Evolutionary conservation across 371 early-diverging fungal species (phyloP), one percentile per base, ranked within the genome.

Genomic region (Dichotomocladium elegans): DNA sequence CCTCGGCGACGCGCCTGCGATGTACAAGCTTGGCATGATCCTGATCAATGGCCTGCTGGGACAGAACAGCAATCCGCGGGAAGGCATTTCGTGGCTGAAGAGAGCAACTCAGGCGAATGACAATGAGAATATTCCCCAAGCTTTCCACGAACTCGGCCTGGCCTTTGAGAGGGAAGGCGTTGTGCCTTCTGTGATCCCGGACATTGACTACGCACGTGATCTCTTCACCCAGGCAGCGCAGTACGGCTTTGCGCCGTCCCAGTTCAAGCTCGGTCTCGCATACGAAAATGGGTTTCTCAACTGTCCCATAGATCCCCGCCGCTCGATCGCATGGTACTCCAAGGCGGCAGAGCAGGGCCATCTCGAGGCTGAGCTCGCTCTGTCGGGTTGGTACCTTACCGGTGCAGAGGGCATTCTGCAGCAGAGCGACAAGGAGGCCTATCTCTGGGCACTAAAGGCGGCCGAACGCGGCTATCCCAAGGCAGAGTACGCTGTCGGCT

Each of bases 281-380:
- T 96, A 95, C 73, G 97, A 99, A 70, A 92, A 96, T 61, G 98
- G 98, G 1, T 78, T 81, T 7, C 73, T 98, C 33, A 87, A 83
- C n/a, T 90, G 93, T 52, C 88, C 92, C 0, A 74, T 90, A 2
- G 95, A 97, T 60, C 87, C 99, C 3, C 77, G 91, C 19, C 77
- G 90, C 30, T 93, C 94, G 7, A 95, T 98, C 65, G 92, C 91
- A 3, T 99, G 98, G 96, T 97, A 96, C 72, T 91, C 95, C 30
- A 86, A 87, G 5, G 91, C 95, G 2, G 94, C 94, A 6, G 90
- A 95, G 49, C 85, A 91, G 59, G 89, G 90, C 3, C 83, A 95
- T 61, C 65, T 88, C 2, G 92, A 92, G 33, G 82, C 88, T 4
- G 89, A 91, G 55, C 69, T 94, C 47, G 92, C 92, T 21, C 75